Percentiles rank a stretch among this genome's conserved stretches.
phyloP scores from a whole-genome alignment of 208 protist species.

The Leishmania gerbilli region DNA sequence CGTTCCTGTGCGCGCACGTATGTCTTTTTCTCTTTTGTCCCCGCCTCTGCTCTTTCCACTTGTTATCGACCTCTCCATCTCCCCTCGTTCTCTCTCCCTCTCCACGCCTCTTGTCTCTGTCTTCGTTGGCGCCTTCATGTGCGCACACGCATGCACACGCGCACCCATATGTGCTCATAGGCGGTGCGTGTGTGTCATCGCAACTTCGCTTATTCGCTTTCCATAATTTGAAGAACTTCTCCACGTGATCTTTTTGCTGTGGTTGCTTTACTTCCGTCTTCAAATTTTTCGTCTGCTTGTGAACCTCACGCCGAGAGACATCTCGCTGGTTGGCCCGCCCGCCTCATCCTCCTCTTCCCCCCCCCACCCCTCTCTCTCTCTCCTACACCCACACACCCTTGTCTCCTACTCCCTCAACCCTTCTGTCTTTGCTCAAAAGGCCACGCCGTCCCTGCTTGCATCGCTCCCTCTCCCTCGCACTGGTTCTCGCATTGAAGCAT shows the following conservation, averaged over 20 bases:
- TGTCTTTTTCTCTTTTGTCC: background rate
- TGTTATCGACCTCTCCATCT: background rate
- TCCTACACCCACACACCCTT: background rate
- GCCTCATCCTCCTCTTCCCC: background rate
- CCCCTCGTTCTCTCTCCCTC: background rate
- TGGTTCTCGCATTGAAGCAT: background rate
- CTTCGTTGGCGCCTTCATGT: background rate
- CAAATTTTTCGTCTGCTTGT: background rate
- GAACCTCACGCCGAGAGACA: background rate
- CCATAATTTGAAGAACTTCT: background rate
- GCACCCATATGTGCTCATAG: background rate
- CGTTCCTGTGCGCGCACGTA: background rate
- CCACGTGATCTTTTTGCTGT: background rate
- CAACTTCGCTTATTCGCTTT: background rate
- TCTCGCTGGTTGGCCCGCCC: background rate
- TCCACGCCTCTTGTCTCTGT: background rate
- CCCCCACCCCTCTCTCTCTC: background rate
- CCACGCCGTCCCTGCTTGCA: background rate
- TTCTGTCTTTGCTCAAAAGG: background rate
- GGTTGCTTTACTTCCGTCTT: background rate
- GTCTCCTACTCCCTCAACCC: background rate
- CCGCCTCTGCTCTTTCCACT: background rate
- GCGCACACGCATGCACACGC: slow-evolving; percentile 8
- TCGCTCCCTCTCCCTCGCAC: background rate
- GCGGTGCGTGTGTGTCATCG: background rate